phyloP scores from a whole-genome alignment of 345 rosid species.

The Microcos paniculata region DNA sequence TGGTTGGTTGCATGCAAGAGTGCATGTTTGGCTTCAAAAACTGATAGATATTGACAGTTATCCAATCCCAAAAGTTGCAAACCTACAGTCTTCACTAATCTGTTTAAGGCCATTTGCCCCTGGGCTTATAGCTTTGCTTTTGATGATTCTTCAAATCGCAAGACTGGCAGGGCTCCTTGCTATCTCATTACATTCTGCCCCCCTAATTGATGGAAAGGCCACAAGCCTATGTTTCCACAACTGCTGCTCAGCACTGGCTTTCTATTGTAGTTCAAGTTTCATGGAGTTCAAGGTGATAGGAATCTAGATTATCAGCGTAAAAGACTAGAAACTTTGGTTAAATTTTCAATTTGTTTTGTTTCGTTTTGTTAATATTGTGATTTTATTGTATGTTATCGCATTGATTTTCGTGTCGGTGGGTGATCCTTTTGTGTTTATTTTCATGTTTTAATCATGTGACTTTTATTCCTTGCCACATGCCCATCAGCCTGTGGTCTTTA shows the following conservation, averaged over 20 bases:
- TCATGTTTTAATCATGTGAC: not conserved
- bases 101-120: conserved; percentile 51
- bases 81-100: conserved; percentile 37
- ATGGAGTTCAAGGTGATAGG: not conserved
- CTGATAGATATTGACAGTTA: conserved; percentile 42
- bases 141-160: conserved; percentile 49
- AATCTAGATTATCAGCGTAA: not conserved
- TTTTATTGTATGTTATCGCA: not conserved
- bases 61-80: conserved; percentile 37
- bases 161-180: conserved; percentile 43
- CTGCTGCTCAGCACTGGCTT: not conserved
- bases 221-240: not conserved
- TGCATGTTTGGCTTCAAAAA: conserved; percentile 48
- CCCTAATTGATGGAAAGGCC: conserved; percentile 23
- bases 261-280: not conserved
- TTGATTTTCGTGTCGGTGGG: not conserved
- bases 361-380: not conserved
- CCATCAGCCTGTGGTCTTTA: too few species aligned
- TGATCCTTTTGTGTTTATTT: not conserved
- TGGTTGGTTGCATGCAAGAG: conserved; percentile 55
- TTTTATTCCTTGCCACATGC: too few species aligned
- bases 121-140: conserved; percentile 44
- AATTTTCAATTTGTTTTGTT: not conserved
- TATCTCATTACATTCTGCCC: conserved; percentile 55
- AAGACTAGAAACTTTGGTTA: not conserved